A percentile compares a stretch with the other conserved stretches of the same genome.
phyloP scores from a whole-genome alignment of 371 early-diverging fungal species.

The Mortierella sp. region DNA sequence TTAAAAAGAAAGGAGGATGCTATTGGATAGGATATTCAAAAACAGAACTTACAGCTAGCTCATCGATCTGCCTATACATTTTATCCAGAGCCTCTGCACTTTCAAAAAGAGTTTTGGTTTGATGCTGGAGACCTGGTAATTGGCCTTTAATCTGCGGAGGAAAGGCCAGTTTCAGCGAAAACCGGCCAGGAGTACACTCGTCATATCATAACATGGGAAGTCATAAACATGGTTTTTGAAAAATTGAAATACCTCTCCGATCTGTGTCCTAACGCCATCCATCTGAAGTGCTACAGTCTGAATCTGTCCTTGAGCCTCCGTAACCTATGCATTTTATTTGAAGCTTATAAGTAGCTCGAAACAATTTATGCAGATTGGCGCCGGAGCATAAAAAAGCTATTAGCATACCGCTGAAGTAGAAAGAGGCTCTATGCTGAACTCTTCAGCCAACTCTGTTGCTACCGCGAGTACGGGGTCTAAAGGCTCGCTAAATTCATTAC shows the following conservation, averaged over 20 bases:
- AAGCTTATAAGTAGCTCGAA: background rate
- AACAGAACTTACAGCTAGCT: conserved; percentile 28
- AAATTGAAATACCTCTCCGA: conserved; percentile 28
- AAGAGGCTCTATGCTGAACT: conserved; percentile 43
- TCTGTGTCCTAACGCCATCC: conserved; percentile 43
- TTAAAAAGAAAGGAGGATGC: background rate
- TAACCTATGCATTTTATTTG: conserved; percentile 14
- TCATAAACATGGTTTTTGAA: background rate
- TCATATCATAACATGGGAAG: too few relatives aligned
- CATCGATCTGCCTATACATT: conserved; percentile 47
- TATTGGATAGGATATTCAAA: background rate
- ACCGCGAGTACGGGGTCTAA: conserved; percentile 12
- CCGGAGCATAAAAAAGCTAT: background rate
- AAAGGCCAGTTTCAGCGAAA: background rate
- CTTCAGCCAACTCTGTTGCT: conserved; percentile 33
- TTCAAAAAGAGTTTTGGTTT: conserved; percentile 29
- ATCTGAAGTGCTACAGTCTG: conserved; percentile 54
- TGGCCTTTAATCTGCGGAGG: conserved; percentile 30
- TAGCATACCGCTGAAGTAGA: conserved; percentile 29
- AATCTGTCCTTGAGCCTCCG: conserved; percentile 38
- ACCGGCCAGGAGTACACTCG: too few relatives aligned
- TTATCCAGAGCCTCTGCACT: conserved; percentile 34
- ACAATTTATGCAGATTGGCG: background rate
- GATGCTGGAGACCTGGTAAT: conserved; percentile 28
- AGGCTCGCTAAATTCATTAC: conserved; percentile 5